Evolutionary conservation across 805 yeast genomes (phyloP).

Genomic region (Teunomyces cretensis): DNA sequence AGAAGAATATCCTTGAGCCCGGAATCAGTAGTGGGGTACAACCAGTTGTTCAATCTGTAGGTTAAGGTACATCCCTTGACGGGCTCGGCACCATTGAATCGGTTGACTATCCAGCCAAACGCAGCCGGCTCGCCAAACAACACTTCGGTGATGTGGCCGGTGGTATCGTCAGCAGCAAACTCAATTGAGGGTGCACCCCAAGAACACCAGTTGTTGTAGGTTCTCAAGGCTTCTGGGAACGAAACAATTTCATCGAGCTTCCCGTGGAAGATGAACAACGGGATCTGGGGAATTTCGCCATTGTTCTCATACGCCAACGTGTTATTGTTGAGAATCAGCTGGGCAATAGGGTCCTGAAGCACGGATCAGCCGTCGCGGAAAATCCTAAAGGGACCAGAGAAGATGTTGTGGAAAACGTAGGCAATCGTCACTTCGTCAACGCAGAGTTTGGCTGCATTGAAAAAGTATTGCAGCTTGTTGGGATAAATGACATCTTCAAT

Average conservation of each 20-base stretch:
- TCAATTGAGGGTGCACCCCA: slow-evolving; percentile 11
- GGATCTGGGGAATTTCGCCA: slow-evolving; percentile 9
- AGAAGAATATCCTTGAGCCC: not conserved
- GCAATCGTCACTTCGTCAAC: not conserved
- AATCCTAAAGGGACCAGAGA: not conserved
- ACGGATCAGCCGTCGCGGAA: not conserved
- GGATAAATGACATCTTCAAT: slow-evolving; percentile 3
- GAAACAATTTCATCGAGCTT: slow-evolving; percentile 12
- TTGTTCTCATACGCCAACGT: slow-evolving; percentile 17
- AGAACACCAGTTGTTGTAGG: slow-evolving; percentile 12
- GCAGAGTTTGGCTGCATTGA: not conserved
- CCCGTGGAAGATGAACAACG: slow-evolving; percentile 12
- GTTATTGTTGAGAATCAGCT: slow-evolving; percentile 17
- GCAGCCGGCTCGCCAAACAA: slow-evolving; percentile 15
- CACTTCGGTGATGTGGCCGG: slow-evolving; percentile 15
- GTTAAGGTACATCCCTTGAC: slow-evolving; percentile 17
- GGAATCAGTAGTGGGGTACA: slow-evolving; percentile 37
- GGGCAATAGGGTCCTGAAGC: slow-evolving; percentile 6
- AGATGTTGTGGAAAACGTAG: not conserved
- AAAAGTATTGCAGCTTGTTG: slow-evolving; percentile 2
- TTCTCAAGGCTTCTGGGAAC: slow-evolving; percentile 3
- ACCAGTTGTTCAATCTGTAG: slow-evolving; percentile 49
- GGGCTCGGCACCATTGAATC: slow-evolving; percentile 14
- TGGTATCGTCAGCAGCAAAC: slow-evolving; percentile 8
- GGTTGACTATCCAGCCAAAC: slow-evolving; percentile 17